Evolutionary conservation across 2,329 filamentous ascomycete species (phyloP).

Genomic region (Fusarium neocosmosporiellum): DNA sequence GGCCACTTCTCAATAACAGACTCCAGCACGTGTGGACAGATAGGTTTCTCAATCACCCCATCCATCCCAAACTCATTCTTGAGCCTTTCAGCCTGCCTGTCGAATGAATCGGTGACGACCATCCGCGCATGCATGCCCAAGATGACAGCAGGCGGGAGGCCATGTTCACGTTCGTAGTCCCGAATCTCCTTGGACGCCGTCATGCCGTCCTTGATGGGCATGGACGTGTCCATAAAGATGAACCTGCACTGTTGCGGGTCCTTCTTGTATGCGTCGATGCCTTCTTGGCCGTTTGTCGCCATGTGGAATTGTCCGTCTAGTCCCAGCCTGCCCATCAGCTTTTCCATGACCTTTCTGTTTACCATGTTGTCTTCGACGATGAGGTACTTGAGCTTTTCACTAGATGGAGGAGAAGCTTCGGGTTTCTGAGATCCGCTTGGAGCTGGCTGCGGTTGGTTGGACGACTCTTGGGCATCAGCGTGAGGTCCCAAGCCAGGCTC

Average conservation of each 20-base stretch:
- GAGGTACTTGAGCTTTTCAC: not conserved
- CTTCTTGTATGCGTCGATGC: not conserved
- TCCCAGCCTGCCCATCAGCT: not conserved
- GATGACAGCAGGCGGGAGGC: not conserved
- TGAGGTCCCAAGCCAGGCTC: not conserved
- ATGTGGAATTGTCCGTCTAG: not conserved
- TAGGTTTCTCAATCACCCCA: not conserved
- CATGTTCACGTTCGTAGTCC: not conserved
- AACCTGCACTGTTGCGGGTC: not conserved
- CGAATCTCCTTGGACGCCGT: not conserved
- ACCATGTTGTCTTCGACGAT: not conserved
- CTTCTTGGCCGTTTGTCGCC: not conserved
- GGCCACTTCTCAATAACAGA: not conserved
- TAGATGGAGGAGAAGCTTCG: not conserved
- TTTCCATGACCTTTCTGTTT: not conserved
- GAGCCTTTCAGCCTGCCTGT: not conserved
- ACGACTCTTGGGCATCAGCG: not conserved
- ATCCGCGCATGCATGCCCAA: not conserved
- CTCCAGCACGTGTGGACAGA: not conserved
- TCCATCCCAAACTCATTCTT: not conserved
- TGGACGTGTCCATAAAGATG: not conserved
- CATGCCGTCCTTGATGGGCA: not conserved
- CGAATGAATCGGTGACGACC: fast-evolving
- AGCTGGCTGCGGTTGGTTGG: not conserved
- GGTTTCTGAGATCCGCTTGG: not conserved